phyloP scores from a whole-genome alignment of 2,329 filamentous ascomycete genomes.

The Chrysoporthe austroafricana region DNA sequence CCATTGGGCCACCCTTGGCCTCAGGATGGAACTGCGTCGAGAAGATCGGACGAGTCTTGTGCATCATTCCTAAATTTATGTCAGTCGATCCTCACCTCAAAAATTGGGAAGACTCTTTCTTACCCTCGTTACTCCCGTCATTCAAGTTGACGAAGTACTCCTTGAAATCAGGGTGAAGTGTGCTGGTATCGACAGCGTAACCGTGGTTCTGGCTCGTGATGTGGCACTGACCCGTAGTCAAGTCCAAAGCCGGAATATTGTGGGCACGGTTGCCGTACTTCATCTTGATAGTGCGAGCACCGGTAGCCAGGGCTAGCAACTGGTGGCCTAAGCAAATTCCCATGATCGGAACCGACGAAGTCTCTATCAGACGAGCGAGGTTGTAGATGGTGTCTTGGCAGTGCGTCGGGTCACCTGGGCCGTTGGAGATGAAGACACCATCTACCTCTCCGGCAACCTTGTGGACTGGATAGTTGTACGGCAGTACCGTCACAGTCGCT shows the following conservation, averaged over 20 bases:
- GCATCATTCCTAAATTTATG: slow-evolving; percentile 72
- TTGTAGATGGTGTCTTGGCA: slow-evolving; percentile 95
- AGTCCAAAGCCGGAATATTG: slow-evolving; percentile 94
- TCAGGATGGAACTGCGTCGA: slow-evolving; percentile 99
- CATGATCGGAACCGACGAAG: slow-evolving; percentile 89
- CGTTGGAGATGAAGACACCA: slow-evolving; percentile 98
- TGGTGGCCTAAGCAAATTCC: slow-evolving; percentile 98
- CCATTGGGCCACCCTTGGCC: slow-evolving; percentile 94
- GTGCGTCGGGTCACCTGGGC: slow-evolving; percentile 96
- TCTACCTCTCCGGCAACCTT: slow-evolving; percentile 98
- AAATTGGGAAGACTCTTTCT: slow-evolving; percentile 29
- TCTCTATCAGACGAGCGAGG: slow-evolving; percentile 86
- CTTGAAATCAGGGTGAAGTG: slow-evolving; percentile 85
- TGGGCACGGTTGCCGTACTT: slow-evolving; percentile 99
- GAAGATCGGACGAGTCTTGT: slow-evolving; percentile 95
- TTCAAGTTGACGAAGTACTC: slow-evolving; percentile 99
- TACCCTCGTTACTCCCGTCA: slow-evolving; percentile 92
- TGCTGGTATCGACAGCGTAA: slow-evolving; percentile 88
- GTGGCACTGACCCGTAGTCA: slow-evolving; percentile 96
- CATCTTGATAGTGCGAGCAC: slow-evolving; percentile 91
- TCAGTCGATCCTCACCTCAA: not conserved
- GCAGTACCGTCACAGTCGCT: slow-evolving; percentile 91
- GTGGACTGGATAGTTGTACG: slow-evolving; percentile 96
- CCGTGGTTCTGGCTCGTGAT: slow-evolving; percentile 99
- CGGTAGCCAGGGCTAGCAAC: slow-evolving; percentile 85